Evolutionary conservation across 352 stramenopile species (phyloP).

Genomic region (Globisporangium perplexum): DNA sequence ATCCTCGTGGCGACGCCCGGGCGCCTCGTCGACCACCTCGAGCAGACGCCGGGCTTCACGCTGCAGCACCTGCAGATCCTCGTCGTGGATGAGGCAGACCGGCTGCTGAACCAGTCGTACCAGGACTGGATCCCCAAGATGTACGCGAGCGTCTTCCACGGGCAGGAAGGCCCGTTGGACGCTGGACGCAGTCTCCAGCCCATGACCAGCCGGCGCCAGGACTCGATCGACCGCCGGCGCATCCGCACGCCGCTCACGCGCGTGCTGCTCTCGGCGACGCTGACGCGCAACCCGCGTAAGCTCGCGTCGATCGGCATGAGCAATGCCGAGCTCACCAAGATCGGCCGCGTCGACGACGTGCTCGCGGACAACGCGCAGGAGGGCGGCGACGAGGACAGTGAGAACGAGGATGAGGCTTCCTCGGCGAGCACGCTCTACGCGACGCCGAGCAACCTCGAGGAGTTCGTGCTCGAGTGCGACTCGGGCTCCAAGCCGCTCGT

Average conservation of each 20-base stretch:
- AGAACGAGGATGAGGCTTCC: conserved; percentile 25
- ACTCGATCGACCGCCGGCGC: conserved; percentile 72
- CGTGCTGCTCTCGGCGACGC: conserved; percentile 96
- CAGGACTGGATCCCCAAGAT: conserved; percentile 96
- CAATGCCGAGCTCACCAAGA: conserved; percentile 93
- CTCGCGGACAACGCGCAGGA: conserved; percentile 63
- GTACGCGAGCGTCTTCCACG: conserved; percentile 77
- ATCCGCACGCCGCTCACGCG: conserved; percentile 89
- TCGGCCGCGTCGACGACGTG: conserved; percentile 53
- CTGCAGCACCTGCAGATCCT: conserved; percentile 96
- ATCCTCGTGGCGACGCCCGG: conserved; percentile 97
- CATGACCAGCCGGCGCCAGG: conserved; percentile 66
- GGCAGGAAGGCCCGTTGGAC: conserved; percentile 28
- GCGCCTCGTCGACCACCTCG: conserved; percentile 95
- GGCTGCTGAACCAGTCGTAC: conserved; percentile 96
- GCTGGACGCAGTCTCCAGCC: conserved; percentile 14
- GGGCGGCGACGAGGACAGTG: conserved; percentile 25
- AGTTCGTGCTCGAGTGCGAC: conserved; percentile 92
- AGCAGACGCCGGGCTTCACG: conserved; percentile 96
- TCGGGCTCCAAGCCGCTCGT: conserved; percentile 94
- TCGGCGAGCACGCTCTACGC: conserved; percentile 48
- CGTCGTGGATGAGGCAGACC: conserved; percentile 97
- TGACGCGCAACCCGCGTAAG: conserved; percentile 96
- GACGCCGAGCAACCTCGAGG: conserved; percentile 71
- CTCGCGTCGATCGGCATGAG: conserved; percentile 92